These are phyloP conservation scores for Pholiota adiposa DNA, from an alignment of 1,284 basidiomycete species.

Conservation along the genomic window DNA sequence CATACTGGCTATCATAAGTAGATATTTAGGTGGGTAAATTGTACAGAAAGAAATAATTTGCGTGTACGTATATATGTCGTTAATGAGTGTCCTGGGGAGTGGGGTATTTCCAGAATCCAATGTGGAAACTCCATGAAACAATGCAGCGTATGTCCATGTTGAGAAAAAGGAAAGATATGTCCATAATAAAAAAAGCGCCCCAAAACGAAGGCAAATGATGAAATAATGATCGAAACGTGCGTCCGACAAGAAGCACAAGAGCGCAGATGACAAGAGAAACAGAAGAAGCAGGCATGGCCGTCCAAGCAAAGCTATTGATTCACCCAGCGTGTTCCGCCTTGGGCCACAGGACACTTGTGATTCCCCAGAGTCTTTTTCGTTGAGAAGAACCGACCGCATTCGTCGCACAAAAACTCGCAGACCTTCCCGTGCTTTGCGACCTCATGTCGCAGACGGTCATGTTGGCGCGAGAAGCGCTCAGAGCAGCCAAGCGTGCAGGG, in stretches of 20 bases:
- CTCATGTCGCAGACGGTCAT: constrained; percentile 55
- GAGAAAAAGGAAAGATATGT: background rate
- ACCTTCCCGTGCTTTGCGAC: constrained; percentile 54
- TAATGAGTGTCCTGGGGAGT: constrained; percentile 1
- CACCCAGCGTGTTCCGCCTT: constrained; percentile 50
- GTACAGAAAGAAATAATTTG: constrained; percentile 4
- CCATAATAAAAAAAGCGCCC: constrained; percentile 13
- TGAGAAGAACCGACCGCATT: constrained; percentile 53
- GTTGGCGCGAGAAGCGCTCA: constrained; percentile 53
- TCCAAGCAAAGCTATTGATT: constrained; percentile 35
- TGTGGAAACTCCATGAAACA: background rate
- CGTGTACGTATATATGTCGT: constrained; percentile 3
- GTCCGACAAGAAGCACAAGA: constrained; percentile 9
- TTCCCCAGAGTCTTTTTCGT: constrained; percentile 51
- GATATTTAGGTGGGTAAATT: constrained; percentile 1
- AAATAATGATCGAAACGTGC: constrained; percentile 9
- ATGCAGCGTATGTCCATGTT: constrained; percentile 15
- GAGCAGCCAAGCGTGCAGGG: constrained; percentile 51
- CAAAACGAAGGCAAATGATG: constrained; percentile 12
- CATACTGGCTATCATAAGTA: background rate
- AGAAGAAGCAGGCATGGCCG: constrained; percentile 8
- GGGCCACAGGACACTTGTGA: constrained; percentile 52
- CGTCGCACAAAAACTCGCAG: constrained; percentile 51
- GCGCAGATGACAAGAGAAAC: constrained; percentile 16
- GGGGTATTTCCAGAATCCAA: constrained; percentile 3